Evolutionary conservation across 345 rosid species (phyloP).

Genomic region (Passiflora organensis): DNA sequence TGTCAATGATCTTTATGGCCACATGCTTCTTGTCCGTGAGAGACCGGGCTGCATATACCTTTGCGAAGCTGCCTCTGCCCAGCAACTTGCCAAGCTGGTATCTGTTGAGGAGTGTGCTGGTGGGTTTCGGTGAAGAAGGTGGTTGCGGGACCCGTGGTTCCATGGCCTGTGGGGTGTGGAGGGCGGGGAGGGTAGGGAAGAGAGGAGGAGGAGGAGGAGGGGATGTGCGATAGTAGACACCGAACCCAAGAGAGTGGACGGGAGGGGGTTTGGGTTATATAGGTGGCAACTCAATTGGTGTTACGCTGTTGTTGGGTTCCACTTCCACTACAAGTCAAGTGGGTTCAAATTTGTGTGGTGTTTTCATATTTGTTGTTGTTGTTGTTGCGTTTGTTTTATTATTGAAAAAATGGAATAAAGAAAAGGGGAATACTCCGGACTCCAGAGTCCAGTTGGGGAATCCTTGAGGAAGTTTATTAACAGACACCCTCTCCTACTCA

Average conservation of each 20-base stretch:
- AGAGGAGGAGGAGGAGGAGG: neutral
- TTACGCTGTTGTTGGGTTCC: neutral
- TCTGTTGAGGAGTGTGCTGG: constrained; percentile 46
- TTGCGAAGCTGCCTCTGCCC: constrained; percentile 73
- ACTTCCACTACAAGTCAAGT: neutral
- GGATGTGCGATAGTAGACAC: neutral
- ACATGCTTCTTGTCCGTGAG: constrained; percentile 34
- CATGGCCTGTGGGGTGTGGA: constrained; percentile 7
- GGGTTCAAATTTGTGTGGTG: neutral
- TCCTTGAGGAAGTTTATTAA: too few relatives aligned
- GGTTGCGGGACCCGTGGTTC: constrained; percentile 12
- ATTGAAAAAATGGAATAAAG: neutral
- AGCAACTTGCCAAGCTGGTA: constrained; percentile 56
- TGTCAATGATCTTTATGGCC: constrained; percentile 70
- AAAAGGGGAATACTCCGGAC: too few relatives aligned
- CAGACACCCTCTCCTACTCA: too few relatives aligned
- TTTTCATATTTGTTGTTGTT: neutral
- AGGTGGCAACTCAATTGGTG: neutral
- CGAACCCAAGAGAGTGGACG: neutral
- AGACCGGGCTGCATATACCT: constrained; percentile 59
- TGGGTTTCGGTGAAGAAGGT: constrained; percentile 12
- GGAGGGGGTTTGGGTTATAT: neutral
- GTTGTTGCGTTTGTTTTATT: neutral
- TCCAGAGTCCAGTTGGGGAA: too few relatives aligned
- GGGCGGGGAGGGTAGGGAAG: neutral